Evolutionary conservation across 2,329 filamentous ascomycete species (phyloP), one percentile per base, ranked within the genome.

Genomic region (Trichoderma endophyticum): DNA sequence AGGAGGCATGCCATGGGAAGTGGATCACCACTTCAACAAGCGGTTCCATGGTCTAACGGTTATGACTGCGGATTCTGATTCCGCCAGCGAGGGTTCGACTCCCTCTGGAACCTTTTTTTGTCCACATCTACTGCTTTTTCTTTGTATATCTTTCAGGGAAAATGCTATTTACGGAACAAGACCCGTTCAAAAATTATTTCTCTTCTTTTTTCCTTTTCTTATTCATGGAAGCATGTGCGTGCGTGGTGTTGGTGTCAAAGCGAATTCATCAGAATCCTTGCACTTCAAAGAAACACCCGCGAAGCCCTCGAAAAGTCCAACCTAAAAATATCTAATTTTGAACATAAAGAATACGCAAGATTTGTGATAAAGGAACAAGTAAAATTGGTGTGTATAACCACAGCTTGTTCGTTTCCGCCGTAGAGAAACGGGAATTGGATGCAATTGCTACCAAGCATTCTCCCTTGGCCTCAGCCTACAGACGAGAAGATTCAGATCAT

Each of bases 11-110:
- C 62, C 62, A 65, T 65, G 62, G 62, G 62, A 65, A 65, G 62
- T 32, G 62, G 62, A 65, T 54, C 15, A 72, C 57, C 54, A 24
- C 57, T 56, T 72, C 57, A 72, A 60, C 30, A 64, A 30, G 6
- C 39, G 71, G 71, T 72, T 72, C 71, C 57, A 72, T 72, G 71
- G 71, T 72, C 71, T 72, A 72, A 72, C 65, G 71, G 71, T 72
- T 63, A 72, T 72, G 71, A 72, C 71, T 72, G 64, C 71, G 71
- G 71, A 72, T 72, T 72, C 71, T 72, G 71, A 72, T 72, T 72
- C 71, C 71, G 71, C 64, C 71, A 72, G 71, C 71, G 71, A 72
- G 71, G 71, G 71, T 72, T 72, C 71, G 71, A 72, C 65, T 72
- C 71, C 71, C 71, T 34, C 71, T 72, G 57, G 71, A 69, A 72